Evolutionary conservation across 2,329 filamentous ascomycete genomes (phyloP).

Genomic region (Penicillium griseofulvum): DNA sequence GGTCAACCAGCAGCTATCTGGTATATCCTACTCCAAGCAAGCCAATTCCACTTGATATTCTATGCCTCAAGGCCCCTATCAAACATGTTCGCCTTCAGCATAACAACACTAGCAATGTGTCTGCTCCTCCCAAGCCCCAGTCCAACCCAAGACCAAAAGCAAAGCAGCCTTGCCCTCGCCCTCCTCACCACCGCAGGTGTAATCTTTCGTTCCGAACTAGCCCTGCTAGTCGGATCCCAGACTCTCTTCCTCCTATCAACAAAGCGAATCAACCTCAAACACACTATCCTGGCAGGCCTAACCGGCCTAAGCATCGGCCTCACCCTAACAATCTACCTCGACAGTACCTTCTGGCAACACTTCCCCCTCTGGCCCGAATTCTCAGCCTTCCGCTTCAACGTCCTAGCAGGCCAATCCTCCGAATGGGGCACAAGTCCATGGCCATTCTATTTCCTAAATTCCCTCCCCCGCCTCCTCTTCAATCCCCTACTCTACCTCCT

Average conservation of each 20-base stretch:
- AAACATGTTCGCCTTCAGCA: slow-evolving; percentile 91
- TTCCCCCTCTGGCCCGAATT: slow-evolving; percentile 85
- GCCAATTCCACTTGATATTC: slow-evolving; percentile 90
- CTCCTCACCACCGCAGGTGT: slow-evolving; percentile 76
- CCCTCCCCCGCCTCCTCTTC: slow-evolving; percentile 76
- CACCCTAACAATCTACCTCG: slow-evolving; percentile 70
- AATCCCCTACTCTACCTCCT: slow-evolving; percentile 67
- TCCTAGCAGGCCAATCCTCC: slow-evolving; percentile 74
- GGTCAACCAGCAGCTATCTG: slow-evolving; percentile 69
- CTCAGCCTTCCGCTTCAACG: slow-evolving; percentile 86
- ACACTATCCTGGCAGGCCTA: slow-evolving; percentile 65
- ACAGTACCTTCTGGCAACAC: slow-evolving; percentile 90
- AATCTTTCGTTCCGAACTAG: slow-evolving; percentile 86
- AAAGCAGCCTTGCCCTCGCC: slow-evolving; percentile 65
- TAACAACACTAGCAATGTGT: slow-evolving; percentile 51
- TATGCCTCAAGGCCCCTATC: slow-evolving; percentile 89
- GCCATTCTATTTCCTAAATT: slow-evolving; percentile 80
- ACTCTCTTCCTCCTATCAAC: slow-evolving; percentile 62
- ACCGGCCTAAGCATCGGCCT: slow-evolving; percentile 67
- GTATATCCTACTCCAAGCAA: slow-evolving; percentile 74
- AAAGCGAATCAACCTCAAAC: slow-evolving; percentile 51
- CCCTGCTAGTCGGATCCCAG: slow-evolving; percentile 70
- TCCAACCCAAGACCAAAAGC: slow-evolving; percentile 35
- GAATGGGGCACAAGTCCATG: slow-evolving; percentile 86
- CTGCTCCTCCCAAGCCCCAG: slow-evolving; percentile 49